Base-by-base conservation (phyloP, 1,284 basidiomycete species). In the Rhodotorula mucilaginosa region DNA sequence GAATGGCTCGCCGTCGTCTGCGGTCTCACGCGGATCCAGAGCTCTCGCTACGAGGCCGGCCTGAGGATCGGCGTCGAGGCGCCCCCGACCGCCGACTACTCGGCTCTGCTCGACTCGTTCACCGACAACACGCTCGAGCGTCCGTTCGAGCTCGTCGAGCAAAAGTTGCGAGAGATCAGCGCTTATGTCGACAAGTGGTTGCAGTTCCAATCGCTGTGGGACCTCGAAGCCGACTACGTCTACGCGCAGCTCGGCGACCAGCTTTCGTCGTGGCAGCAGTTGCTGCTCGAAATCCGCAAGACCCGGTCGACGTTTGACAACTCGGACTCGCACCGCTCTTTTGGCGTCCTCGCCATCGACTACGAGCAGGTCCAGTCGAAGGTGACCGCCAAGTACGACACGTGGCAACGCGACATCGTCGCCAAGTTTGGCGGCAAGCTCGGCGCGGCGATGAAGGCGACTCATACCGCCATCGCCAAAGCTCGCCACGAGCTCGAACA, bases 181-280 rank as follows among this genome's bases (percentile, higher is more conserved):
- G 89, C 89, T 58, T 99, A 99, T 81, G 93, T 98, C 64, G 90
- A 86, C 74, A 97, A 97, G 83, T 99, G 97, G 96, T 87, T 98
- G 0, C 94, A 96, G 80, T 99, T 99, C 87, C 97, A 99, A 82
- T 96, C 94, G 0, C 85, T 99, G 0, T 99, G 96, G 97, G 97
- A 99, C 81, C 88, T 98, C 62, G 94, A 99, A 82, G 87, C 94
- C 21, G 96, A 98, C 85, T 91, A 91, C 79, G 94, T 99, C 29
- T 98, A 97, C 85, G 90, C 89, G 77, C 90, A 91, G 0, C 88
- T 98, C 12, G 97, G 96, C 26, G 94, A 98, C 80, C 92, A 91
- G 16, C 87, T 99, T 29, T 88, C 87, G 1, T 86, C 90, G 80
- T 99, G 97, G 97, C 93, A 97, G 80, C 80, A 95, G 79, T 87